Percentiles rank a stretch among this genome's conserved stretches.
Evolutionary conservation across 495 filamentous ascomycete genomes (phyloP).

Genomic region (Xylaria nigripes): DNA sequence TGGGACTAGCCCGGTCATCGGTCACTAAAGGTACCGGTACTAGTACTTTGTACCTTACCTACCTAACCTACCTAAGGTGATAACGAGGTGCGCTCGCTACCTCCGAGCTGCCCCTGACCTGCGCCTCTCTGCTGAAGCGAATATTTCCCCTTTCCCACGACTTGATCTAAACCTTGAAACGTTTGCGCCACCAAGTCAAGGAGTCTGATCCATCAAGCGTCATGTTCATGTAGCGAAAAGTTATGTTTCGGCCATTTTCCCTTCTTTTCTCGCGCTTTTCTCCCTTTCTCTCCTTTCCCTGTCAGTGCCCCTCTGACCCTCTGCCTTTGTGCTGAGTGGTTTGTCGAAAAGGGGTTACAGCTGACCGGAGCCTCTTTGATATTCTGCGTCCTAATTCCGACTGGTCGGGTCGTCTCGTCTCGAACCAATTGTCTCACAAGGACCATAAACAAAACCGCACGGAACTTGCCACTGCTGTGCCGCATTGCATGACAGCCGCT

Average conservation of each 20-base stretch:
- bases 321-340: neutral
- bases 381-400: conserved; percentile 1
- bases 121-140: neutral
- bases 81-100: too few relatives aligned
- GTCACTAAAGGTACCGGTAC: too few relatives aligned
- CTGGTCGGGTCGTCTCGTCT: conserved; percentile 1
- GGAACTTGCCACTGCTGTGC: neutral
- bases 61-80: too few relatives aligned
- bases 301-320: neutral
- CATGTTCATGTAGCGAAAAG: neutral
- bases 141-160: conserved; percentile 1
- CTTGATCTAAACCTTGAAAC: neutral
- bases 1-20: too few relatives aligned
- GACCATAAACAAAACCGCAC: neutral
- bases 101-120: neutral
- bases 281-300: neutral
- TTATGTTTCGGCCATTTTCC: neutral
- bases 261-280: neutral
- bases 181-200: neutral
- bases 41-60: too few relatives aligned
- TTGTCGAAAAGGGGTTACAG: neutral
- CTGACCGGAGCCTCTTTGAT: neutral
- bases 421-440: neutral
- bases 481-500: neutral
- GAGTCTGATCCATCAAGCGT: neutral